A percentile compares a stretch with the other conserved stretches of the same genome.
Conservation (phyloP, 73 alveolate species). For the Diophrys appendiculata region DNA sequence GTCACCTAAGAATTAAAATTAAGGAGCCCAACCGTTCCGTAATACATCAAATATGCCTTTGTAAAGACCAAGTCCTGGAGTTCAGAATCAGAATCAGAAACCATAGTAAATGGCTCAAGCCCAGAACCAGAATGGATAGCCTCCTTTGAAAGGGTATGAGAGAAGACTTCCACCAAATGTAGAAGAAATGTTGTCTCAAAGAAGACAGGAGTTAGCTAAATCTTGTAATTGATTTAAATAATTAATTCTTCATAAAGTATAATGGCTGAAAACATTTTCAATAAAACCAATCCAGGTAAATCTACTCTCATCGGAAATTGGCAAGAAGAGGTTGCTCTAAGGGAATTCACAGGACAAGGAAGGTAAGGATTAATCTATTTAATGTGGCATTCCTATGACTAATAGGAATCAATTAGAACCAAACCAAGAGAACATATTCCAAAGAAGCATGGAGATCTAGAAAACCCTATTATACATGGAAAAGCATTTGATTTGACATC, state of each 20-base stretch:
- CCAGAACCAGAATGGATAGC: too few relatives aligned
- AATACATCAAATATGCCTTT: neutral
- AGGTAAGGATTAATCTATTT: constrained; percentile 19
- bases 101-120: too few relatives aligned
- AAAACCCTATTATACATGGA: constrained; percentile 28
- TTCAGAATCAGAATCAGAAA: too few relatives aligned
- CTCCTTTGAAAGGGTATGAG: constrained; percentile 14
- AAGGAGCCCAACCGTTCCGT: neutral
- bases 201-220: constrained; percentile 20
- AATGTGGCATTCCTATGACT: neutral
- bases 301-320: constrained; percentile 89
- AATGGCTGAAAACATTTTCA: constrained; percentile 76
- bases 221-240: neutral
- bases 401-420: constrained; percentile 20
- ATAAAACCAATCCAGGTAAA: constrained; percentile 63
- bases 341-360: constrained; percentile 88
- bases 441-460: constrained; percentile 45
- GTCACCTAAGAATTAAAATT: neutral
- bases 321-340: constrained; percentile 86
- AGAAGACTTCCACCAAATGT: constrained; percentile 34
- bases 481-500: constrained; percentile 47
- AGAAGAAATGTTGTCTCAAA: constrained; percentile 20
- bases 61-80: too few relatives aligned
- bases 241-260: neutral
- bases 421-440: constrained; percentile 53